Percentiles rank a stretch among this genome's conserved stretches.
These are phyloP conservation scores for Annona cherimola DNA, from an alignment of 164 flowering plant species.

Conservation along the genomic window DNA sequence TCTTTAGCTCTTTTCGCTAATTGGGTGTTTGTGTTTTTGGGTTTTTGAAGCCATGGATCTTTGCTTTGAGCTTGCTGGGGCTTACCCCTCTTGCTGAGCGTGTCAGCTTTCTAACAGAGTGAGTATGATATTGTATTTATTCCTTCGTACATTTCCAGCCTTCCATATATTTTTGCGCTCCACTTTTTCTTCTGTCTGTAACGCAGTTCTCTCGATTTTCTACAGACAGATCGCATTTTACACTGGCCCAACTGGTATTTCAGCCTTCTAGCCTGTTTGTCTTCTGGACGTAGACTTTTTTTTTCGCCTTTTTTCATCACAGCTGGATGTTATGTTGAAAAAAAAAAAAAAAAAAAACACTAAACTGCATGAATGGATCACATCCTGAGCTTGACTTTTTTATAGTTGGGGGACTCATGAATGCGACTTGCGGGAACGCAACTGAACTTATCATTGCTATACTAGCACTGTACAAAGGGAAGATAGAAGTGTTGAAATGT, in stretches of 20 bases:
- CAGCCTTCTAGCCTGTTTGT: neutral
- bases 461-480: slow-evolving; percentile 48
- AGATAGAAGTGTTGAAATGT: slow-evolving; percentile 71
- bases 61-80: slow-evolving; percentile 77
- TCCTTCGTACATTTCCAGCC: neutral
- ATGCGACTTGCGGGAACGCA: slow-evolving; percentile 98
- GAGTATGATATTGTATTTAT: slow-evolving; percentile 16
- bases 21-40: neutral
- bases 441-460: slow-evolving; percentile 92
- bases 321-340: neutral
- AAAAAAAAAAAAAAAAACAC: neutral
- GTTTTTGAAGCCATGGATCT: slow-evolving; percentile 66
- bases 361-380: neutral
- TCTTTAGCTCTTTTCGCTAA: neutral
- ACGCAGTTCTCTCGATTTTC: neutral
- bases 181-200: neutral
- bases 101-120: slow-evolving; percentile 94
- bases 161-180: neutral
- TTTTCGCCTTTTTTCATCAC: too few relatives aligned
- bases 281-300: too few relatives aligned
- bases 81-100: slow-evolving; percentile 91
- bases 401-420: slow-evolving; percentile 90
- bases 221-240: slow-evolving; percentile 81
- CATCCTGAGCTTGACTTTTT: neutral
- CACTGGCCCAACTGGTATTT: slow-evolving; percentile 89